phyloP scores from a whole-genome alignment of 1,284 basidiomycete species.

The Moesziomyces globuligerus region DNA sequence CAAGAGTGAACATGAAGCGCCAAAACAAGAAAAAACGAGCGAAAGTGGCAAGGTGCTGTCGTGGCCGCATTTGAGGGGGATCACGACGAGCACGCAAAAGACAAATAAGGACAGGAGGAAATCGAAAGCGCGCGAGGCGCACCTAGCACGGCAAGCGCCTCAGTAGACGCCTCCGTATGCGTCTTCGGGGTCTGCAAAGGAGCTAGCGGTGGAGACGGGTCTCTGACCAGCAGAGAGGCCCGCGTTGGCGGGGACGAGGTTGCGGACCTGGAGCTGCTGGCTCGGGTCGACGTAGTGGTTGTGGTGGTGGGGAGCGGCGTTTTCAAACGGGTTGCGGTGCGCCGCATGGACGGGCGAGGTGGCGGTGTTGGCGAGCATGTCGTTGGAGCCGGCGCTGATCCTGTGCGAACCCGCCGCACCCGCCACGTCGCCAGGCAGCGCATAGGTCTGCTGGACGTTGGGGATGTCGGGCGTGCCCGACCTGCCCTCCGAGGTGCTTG shows the following conservation, averaged over 20 bases:
- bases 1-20: too few species aligned
- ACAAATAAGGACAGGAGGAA: neutral
- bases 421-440: constrained; percentile 13
- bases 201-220: constrained; percentile 49
- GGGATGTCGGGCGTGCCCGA: constrained; percentile 57
- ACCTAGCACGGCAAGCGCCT: neutral
- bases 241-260: constrained; percentile 22
- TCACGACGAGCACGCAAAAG: too few species aligned
- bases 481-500: constrained; percentile 43
- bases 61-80: too few species aligned
- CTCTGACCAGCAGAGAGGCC: constrained; percentile 34
- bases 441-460: constrained; percentile 59
- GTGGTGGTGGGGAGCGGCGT: neutral
- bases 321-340: constrained; percentile 29
- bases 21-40: too few species aligned
- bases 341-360: neutral
- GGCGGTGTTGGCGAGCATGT: constrained; percentile 11
- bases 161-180: constrained; percentile 59
- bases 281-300: constrained; percentile 3
- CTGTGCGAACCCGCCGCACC: constrained; percentile 9
- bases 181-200: constrained; percentile 47
- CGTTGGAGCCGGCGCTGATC: constrained; percentile 11
- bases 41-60: too few species aligned
- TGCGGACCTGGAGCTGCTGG: constrained; percentile 35
- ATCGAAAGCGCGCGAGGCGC: neutral